Evolutionary conservation across 805 yeast genomes (phyloP), one percentile per base, ranked within the genome.

Genomic region (Ogataea dorogensis): DNA sequence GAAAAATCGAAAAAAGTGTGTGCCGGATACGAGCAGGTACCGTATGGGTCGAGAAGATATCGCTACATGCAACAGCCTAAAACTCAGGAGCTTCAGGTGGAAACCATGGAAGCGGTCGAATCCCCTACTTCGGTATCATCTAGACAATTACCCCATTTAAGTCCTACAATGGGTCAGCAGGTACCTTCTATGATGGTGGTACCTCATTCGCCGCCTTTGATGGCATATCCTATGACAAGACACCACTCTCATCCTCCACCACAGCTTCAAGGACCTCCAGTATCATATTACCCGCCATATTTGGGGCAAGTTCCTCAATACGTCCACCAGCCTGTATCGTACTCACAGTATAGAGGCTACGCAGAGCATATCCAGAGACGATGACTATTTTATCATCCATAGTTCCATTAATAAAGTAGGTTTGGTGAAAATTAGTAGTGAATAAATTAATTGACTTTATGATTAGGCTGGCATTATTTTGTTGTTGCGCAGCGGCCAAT

Each of bases 1-100:
- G 79, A 76, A 47, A 70, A 81, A 38, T 67, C 77, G 16, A 75
- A 75, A 51, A 79, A 81, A 40, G 70, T 71, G 8, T 82, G 89
- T 48, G 59, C 76, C n/a, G 88, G 87, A 4, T 81, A 82, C 53
- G 84, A 75, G 54, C 69, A 50, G 27, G 60, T 51, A 12, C 56
- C 58, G 2, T 54, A 53, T 32, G 56, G 58, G 20, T 49, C 58
- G 6, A 37, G 54, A 35, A 44, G 58, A n/a, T 53, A 53, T 31
- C 40, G 56, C 24, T 50, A 51, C 32, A 47, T 52, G 50, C 42
- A 43, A 15, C 56, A 43, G 25, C 53, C 51, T 4, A 38, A 45
- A 24, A 30, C 51, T 4, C 53, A 51, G 28, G 52, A 49, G 14
- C 33, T 40, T 22, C 49, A 41, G 15, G 20, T 33, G 2, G 44